Conservation (phyloP, 805 yeast genomes). For the Saccharomycopsis schoenii region DNA sequence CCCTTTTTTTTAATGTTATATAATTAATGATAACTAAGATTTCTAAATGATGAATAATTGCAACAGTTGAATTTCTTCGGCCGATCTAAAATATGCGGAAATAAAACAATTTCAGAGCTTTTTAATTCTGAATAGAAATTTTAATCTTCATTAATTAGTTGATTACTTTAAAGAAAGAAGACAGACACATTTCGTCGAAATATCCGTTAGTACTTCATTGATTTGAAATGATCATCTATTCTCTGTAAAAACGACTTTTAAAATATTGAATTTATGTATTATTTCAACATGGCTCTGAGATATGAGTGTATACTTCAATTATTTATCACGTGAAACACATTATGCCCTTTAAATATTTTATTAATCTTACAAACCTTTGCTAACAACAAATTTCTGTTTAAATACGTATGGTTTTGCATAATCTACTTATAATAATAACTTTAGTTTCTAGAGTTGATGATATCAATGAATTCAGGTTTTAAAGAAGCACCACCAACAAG, state of each 20-base stretch:
- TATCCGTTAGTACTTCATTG: no score
- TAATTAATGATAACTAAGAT: not conserved
- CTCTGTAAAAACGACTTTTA: no score
- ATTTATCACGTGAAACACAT: not conserved
- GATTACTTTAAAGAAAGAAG: no score
- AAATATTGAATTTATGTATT: no score
- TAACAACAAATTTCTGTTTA: no score
- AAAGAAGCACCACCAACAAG: constrained; percentile 98
- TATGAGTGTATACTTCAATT: not conserved
- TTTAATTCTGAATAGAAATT: constrained; percentile 18
- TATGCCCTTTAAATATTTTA: no score
- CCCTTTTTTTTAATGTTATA: not conserved
- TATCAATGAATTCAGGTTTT: constrained; percentile 95
- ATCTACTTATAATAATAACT: not conserved
- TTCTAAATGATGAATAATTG: constrained; percentile 17
- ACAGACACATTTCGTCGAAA: no score
- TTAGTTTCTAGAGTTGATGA: constrained; percentile 83
- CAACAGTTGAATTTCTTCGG: constrained; percentile 20
- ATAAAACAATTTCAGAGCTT: constrained; percentile 19
- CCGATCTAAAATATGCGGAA: constrained; percentile 15
- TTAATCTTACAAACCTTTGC: no score
- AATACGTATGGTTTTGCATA: no score
- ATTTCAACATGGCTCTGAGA: not conserved
- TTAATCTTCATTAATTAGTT: not conserved
- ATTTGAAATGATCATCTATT: no score